Percentiles rank a stretch among this genome's conserved stretches.
phyloP scores from a whole-genome alignment of 2,329 filamentous ascomycete species.

The Xylogone sp. region DNA sequence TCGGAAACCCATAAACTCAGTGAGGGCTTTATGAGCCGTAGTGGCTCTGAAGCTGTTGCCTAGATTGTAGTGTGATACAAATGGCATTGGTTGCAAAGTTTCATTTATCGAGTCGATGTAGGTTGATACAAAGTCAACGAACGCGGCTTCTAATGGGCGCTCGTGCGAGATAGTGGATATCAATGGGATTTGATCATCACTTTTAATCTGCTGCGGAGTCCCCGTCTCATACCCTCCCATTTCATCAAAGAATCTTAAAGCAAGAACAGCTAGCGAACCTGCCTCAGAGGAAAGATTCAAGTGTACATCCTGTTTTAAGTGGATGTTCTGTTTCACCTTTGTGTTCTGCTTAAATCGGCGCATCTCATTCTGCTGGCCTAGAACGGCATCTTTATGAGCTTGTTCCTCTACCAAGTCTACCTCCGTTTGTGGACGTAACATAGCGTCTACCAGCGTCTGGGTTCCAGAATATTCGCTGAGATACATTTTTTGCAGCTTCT shows the following conservation, averaged over 20 bases:
- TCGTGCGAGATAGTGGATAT: background rate
- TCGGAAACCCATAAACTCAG: slow-evolving; percentile 39
- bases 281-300: too few relatives aligned
- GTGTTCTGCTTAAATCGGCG: too few relatives aligned
- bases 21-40: slow-evolving; percentile 46
- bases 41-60: slow-evolving; percentile 45
- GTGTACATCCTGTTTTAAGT: too few relatives aligned
- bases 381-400: background rate
- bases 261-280: too few relatives aligned
- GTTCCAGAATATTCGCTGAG: background rate
- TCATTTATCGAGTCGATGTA: slow-evolving; percentile 36
- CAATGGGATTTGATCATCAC: background rate
- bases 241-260: too few relatives aligned
- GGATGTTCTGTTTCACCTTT: too few relatives aligned
- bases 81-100: slow-evolving; percentile 41
- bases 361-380: too few relatives aligned
- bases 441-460: background rate
- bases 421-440: too few relatives aligned
- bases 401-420: background rate
- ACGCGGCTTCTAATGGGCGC: background rate
- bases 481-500: background rate
- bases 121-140: slow-evolving; percentile 29
- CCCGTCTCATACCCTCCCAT: too few relatives aligned
- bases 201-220: background rate
- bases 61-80: slow-evolving; percentile 48